Base-by-base conservation (phyloP, 306 rosid species). In the Quercus mongolica region DNA sequence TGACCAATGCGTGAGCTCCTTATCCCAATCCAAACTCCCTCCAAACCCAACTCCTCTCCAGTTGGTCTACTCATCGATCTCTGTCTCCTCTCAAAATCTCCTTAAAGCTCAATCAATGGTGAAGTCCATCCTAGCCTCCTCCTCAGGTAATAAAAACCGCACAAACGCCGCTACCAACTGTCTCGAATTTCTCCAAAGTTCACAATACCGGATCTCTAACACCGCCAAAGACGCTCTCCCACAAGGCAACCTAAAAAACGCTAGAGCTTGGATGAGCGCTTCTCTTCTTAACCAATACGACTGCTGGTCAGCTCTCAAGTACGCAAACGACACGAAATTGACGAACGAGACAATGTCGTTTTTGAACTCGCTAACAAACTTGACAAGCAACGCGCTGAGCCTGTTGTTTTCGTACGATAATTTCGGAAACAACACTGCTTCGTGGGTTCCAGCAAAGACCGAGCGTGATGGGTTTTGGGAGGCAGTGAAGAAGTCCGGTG, bases 391-490 rank as follows among this genome's bases (percentile, higher is more conserved):
- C 85, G 99, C 97, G 44, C 92, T 95, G 12, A 75, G 89, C 78
- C 80, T 95, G 86, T 67, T 92, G 31, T 30, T 41, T 30, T 81
- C 97, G 19, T 90, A 87, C 82, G 97, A 88, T 69, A 26, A 21
- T 6, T 85, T 41, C 79, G 98, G 99, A 0, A 74, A 73, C 58
- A 85, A 89, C 1, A 83, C 84, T 3, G 73, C 79, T 17, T 56
- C 76, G 72, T 95, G 99, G 99, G 82, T 19, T 2, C 83, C 83
- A 0, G 94, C 96, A 0, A 67, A 23, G 14, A 95, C 98, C 0
- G 99, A 95, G 84, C 86, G 98, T 0, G 87, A 89, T 54, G 96
- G 94, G 4, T 89, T 89, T 81, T 95, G 98, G 99, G 96, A 80
- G 55, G 46, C 11, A 7, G n/a, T 1, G 8, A 65, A 13, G 82